These are phyloP conservation scores for Paecilomyces sp. DNA, from an alignment of 2,329 filamentous ascomycete genomes.

Conservation along the genomic window DNA sequence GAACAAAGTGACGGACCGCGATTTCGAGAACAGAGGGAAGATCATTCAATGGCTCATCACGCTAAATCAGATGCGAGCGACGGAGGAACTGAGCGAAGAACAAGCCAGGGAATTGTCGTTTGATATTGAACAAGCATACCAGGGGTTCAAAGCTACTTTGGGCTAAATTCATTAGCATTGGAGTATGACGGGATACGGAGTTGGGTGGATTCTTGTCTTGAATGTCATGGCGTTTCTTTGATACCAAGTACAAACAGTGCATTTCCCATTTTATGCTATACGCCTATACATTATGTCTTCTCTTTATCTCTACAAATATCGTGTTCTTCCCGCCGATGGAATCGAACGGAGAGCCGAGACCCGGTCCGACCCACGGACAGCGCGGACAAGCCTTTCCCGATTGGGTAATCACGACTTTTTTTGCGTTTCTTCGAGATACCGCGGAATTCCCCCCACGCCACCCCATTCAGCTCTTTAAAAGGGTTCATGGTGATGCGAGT, in stretches of 20 bases:
- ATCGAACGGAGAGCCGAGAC: not conserved
- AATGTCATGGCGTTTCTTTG: not conserved
- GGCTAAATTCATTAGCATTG: constrained; percentile 32
- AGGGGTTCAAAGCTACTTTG: constrained; percentile 81
- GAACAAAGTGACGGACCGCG: constrained; percentile 90
- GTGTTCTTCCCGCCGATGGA: not conserved
- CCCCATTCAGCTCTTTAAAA: not conserved
- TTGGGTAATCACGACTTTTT: constrained; percentile 10
- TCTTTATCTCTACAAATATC: not conserved
- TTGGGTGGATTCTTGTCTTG: not conserved
- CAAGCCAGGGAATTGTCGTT: constrained; percentile 84
- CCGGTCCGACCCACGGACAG: constrained; percentile 5
- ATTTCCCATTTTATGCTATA: not conserved
- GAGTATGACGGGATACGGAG: not conserved
- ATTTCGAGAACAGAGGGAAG: constrained; percentile 93
- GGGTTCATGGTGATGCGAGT: not conserved
- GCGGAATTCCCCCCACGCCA: not conserved
- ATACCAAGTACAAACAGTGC: not conserved
- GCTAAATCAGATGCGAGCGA: constrained; percentile 95
- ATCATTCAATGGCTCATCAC: constrained; percentile 98
- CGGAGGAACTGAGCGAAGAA: constrained; percentile 79
- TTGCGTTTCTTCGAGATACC: constrained; percentile 3
- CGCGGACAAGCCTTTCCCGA: constrained; percentile 6
- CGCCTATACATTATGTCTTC: not conserved
- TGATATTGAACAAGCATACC: constrained; percentile 90